phyloP scores from a whole-genome alignment of 2,329 filamentous ascomycete genomes.

The Leptographium flavum region DNA sequence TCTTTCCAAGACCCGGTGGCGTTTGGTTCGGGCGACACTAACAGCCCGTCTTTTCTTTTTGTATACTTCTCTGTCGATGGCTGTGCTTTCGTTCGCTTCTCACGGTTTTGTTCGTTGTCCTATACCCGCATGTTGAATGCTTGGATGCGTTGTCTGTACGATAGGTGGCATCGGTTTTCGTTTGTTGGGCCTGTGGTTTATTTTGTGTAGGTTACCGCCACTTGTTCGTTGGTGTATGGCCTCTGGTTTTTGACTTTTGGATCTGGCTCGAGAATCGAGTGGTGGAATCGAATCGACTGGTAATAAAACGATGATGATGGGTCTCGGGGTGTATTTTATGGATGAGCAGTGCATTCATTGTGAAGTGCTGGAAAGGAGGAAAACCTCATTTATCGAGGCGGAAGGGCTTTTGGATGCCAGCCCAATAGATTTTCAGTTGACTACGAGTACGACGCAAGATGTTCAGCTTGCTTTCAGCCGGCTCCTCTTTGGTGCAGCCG shows the following conservation, averaged over 20 bases:
- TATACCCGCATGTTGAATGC: conserved; percentile 4
- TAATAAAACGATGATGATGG: not conserved
- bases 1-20: conserved; percentile 1
- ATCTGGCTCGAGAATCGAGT: not conserved
- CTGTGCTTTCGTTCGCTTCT: conserved; percentile 4
- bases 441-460: too few relatives aligned
- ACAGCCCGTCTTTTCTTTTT: conserved; percentile 4
- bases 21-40: not conserved
- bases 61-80: not conserved
- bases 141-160: not conserved
- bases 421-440: too few relatives aligned
- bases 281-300: not conserved
- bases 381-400: too few relatives aligned
- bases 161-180: conserved; percentile 9
- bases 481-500: too few relatives aligned
- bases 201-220: conserved; percentile 7
- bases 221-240: not conserved
- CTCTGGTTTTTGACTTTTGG: too few relatives aligned
- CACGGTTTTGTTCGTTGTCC: not conserved
- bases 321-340: not conserved
- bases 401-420: too few relatives aligned
- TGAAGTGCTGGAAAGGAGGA: too few relatives aligned
- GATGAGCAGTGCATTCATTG: not conserved
- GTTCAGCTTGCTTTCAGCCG: too few relatives aligned
- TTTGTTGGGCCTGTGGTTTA: conserved; percentile 15